Evolutionary conservation across 2,329 filamentous ascomycete genomes (phyloP).

Genomic region (Neofusicoccum ribis): DNA sequence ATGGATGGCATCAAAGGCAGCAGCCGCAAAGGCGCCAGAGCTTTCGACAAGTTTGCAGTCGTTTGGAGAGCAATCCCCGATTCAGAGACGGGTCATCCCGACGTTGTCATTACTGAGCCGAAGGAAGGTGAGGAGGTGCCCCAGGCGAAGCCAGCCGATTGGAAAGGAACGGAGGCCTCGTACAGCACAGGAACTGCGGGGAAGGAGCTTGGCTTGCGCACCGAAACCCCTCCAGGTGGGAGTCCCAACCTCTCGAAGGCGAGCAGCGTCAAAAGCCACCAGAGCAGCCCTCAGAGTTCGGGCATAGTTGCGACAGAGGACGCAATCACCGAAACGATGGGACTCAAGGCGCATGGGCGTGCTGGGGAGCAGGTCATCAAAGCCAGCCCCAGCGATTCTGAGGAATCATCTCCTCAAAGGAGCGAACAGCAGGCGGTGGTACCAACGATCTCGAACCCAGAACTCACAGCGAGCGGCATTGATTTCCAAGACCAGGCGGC

Average conservation of each 20-base stretch:
- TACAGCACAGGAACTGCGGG: slow-evolving; percentile 31
- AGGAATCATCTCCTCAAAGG: background rate
- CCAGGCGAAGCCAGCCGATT: slow-evolving; percentile 71
- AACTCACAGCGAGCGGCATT: background rate
- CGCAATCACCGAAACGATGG: slow-evolving; percentile 32
- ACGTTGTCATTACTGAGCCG: slow-evolving; percentile 63
- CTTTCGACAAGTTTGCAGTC: slow-evolving; percentile 79
- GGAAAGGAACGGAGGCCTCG: slow-evolving; percentile 60
- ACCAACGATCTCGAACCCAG: slow-evolving; percentile 1
- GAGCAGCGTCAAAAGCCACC: slow-evolving; percentile 61
- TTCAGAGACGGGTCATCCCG: slow-evolving; percentile 29
- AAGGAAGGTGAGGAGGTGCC: slow-evolving; percentile 66
- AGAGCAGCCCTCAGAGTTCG: slow-evolving; percentile 30
- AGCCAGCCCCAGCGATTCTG: slow-evolving; percentile 28
- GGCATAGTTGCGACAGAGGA: slow-evolving; percentile 33
- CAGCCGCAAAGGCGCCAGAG: slow-evolving; percentile 74
- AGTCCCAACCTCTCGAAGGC: slow-evolving; percentile 68
- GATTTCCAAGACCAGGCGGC: background rate
- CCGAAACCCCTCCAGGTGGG: slow-evolving; percentile 53
- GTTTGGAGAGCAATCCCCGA: slow-evolving; percentile 67
- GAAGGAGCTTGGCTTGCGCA: slow-evolving; percentile 69
- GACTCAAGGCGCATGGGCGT: slow-evolving; percentile 41
- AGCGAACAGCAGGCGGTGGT: background rate
- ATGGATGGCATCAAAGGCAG: slow-evolving; percentile 97
- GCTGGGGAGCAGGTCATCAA: slow-evolving; percentile 34